Evolutionary conservation across 2,329 filamentous ascomycete genomes (phyloP), one percentile per base, ranked within the genome.

Genomic region (Phialemoniopsis sp.): DNA sequence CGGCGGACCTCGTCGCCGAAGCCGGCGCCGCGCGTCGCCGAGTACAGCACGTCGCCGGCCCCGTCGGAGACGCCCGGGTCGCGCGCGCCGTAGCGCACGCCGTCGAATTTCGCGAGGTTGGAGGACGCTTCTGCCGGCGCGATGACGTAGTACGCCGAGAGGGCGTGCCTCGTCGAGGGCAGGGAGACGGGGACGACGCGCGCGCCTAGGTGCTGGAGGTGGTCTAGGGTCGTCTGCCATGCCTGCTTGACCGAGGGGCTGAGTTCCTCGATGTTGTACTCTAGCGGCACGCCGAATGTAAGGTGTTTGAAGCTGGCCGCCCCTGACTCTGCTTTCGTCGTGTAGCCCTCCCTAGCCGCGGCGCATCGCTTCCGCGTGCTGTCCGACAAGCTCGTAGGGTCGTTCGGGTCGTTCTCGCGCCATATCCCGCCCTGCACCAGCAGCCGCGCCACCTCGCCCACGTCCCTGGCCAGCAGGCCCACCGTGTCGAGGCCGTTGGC

Each of bases 21-120:
- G 0, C 83, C 82, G 28, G 70, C 62, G 13, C 82, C 85, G 41
- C 93, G 79, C 1, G 87, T 89, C 31, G 74, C 70, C 0, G 89
- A 80, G 59, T 93, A 97, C 2, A 95, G 69, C 1, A 81, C 75
- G 8, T 73, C 72, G 10, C 67, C 70, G 34, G 70, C 73, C 4
- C 44, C 42, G 5, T 46, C 49, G n/a, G 55, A 48, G 9, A 54
- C 55, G 9, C 64, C 59, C 2, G 60, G 55, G 5, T 65, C 66
- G 21, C 80, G 74, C 15, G 70, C 72, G 2, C 93, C 93, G 62
- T 95, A 98, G 10, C 93, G 85, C n/a, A 97, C 80, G 15, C 93
- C 93, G 53, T 98, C 94, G 60, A 96, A 98, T 59, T 95, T 96
- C 41, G 93, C 88, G 3, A 98, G 78, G 54, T 98, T 98, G 13